phyloP scores from a whole-genome alignment of 176 grass and related monocot species.

The Bothriochloa decipiens region DNA sequence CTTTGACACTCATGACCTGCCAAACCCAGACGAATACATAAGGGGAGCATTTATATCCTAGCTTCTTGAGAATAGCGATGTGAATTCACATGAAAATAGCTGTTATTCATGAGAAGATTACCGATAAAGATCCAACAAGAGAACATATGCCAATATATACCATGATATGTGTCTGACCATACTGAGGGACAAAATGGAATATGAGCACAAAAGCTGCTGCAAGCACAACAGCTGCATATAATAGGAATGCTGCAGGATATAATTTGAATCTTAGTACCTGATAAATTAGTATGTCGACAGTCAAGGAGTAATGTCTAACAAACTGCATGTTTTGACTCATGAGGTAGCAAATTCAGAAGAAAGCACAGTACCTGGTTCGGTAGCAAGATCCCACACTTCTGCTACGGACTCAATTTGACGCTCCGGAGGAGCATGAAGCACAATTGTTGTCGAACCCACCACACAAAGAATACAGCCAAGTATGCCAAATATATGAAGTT shows the following conservation, averaged over 20 bases:
- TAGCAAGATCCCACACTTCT: slow-evolving; percentile 96
- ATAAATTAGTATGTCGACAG: slow-evolving; percentile 11
- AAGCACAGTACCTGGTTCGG: slow-evolving; percentile 74
- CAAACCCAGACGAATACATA: slow-evolving; percentile 34
- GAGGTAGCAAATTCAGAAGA: not conserved
- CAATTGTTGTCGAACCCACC: slow-evolving; percentile 93
- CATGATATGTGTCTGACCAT: slow-evolving; percentile 85
- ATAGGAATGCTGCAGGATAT: slow-evolving; percentile 64
- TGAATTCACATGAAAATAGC: slow-evolving; percentile 12
- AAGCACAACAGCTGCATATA: slow-evolving; percentile 66
- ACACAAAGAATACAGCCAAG: slow-evolving; percentile 93
- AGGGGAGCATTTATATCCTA: slow-evolving; percentile 24
- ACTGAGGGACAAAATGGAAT: slow-evolving; percentile 75
- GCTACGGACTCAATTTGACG: slow-evolving; percentile 84
- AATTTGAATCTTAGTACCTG: slow-evolving; percentile 39
- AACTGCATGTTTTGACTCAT: not conserved
- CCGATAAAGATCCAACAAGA: slow-evolving; percentile 84
- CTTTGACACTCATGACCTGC: slow-evolving; percentile 99
- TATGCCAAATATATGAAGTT: slow-evolving; percentile 91
- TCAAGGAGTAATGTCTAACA: not conserved
- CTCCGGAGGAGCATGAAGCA: slow-evolving; percentile 93
- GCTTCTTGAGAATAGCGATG: slow-evolving; percentile 1
- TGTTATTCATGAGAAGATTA: slow-evolving; percentile 42
- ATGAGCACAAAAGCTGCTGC: slow-evolving; percentile 74
- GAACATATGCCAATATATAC: slow-evolving; percentile 86